Evolutionary conservation across 2,329 filamentous ascomycete genomes (phyloP).

Genomic region (Trichoderma brevicompactum): DNA sequence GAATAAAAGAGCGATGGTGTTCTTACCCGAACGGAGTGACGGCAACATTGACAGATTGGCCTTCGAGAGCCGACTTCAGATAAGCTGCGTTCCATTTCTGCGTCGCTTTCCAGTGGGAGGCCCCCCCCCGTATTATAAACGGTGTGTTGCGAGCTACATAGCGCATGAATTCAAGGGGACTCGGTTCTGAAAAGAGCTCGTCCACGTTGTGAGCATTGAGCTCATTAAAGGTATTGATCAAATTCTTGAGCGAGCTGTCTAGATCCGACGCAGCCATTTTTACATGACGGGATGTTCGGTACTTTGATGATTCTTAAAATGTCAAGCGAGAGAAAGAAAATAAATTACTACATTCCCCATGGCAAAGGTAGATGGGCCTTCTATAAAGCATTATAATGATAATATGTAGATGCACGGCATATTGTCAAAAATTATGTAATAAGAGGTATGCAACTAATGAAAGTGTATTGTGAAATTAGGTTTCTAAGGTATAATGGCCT

Average conservation of each 20-base stretch:
- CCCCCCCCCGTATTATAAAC: constrained; percentile 70
- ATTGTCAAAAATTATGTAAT: constrained; percentile 1
- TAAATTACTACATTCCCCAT: background rate
- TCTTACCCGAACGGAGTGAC: constrained; percentile 72
- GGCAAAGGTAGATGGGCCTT: background rate
- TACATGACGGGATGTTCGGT: background rate
- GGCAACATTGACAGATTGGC: constrained; percentile 70
- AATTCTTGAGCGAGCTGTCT: constrained; percentile 43
- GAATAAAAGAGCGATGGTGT: background rate
- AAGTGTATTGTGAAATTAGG: background rate
- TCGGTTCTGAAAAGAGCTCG: constrained; percentile 67
- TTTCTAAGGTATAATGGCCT: too few relatives aligned
- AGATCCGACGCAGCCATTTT: background rate
- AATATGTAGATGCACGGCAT: background rate
- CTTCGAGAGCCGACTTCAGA: constrained; percentile 58
- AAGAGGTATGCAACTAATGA: constrained; percentile 10
- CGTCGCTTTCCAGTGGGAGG: constrained; percentile 65
- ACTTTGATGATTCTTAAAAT: background rate
- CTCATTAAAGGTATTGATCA: constrained; percentile 73
- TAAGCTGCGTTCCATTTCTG: constrained; percentile 66
- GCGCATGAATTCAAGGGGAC: constrained; percentile 78
- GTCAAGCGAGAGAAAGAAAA: background rate
- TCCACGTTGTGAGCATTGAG: constrained; percentile 67
- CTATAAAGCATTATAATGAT: too few relatives aligned
- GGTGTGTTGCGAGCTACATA: constrained; percentile 75